phyloP scores from a whole-genome alignment of 192 early-diverging fungal species.

The Coemansia sp. region DNA sequence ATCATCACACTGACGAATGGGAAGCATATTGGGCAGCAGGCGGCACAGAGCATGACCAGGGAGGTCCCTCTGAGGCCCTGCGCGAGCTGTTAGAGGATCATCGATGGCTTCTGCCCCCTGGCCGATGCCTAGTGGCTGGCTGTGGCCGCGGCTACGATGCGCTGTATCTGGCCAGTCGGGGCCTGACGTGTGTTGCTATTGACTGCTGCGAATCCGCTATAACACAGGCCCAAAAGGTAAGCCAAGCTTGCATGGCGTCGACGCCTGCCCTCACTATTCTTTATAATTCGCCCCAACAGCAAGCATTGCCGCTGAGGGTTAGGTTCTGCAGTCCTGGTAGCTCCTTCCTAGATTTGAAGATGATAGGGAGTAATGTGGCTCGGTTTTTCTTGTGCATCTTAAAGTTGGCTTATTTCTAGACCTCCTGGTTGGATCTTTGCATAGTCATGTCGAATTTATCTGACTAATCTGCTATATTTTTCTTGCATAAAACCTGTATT shows the following conservation, averaged over 20 bases:
- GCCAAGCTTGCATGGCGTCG: neutral
- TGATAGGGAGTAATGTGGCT: neutral
- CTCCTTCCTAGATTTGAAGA: neutral
- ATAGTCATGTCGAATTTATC: neutral
- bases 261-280: neutral
- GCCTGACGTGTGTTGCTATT: slow-evolving; percentile 57
- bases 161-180: slow-evolving; percentile 61
- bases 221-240: slow-evolving; percentile 39
- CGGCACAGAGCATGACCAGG: slow-evolving; percentile 15
- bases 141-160: slow-evolving; percentile 70
- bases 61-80: slow-evolving; percentile 35
- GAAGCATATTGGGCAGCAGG: slow-evolving; percentile 29
- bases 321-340: neutral
- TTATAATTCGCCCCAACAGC: neutral
- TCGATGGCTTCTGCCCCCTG: slow-evolving; percentile 46
- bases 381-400: neutral
- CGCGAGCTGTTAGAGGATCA: slow-evolving; percentile 43
- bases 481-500: neutral
- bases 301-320: slow-evolving; percentile 1
- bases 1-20: slow-evolving; percentile 16
- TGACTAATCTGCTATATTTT: too few species aligned
- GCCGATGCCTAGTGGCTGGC: slow-evolving; percentile 44
- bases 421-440: neutral
- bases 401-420: neutral
- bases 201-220: slow-evolving; percentile 67